A percentile compares a stretch with the other conserved stretches of the same genome.
phyloP scores from a whole-genome alignment of 352 stramenopile species.

The Nothophytophthora sp. region DNA sequence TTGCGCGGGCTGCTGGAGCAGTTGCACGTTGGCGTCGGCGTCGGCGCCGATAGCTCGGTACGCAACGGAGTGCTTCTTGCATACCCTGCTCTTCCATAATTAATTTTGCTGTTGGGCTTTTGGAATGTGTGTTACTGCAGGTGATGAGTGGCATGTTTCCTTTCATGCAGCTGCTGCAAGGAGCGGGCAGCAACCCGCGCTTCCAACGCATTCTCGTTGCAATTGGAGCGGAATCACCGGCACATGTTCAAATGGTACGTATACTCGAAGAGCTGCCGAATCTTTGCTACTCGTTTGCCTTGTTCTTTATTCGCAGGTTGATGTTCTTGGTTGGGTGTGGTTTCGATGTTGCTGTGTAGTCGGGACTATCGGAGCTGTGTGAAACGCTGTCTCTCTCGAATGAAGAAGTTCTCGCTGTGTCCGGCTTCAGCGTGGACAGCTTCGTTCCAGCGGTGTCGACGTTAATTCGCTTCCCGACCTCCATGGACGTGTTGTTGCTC shows the following conservation, averaged over 20 bases:
- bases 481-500: slow-evolving; percentile 68
- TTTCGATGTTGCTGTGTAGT: slow-evolving; percentile 9
- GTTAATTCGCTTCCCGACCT: slow-evolving; percentile 42
- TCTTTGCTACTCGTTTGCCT: no score
- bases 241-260: slow-evolving; percentile 41
- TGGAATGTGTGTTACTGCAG: no score
- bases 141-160: slow-evolving; percentile 47
- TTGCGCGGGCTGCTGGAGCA: slow-evolving; percentile 42
- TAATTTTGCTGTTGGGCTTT: not conserved
- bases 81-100: not conserved
- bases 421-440: slow-evolving; percentile 59
- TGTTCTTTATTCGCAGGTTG: no score
- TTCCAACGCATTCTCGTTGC: slow-evolving; percentile 51
- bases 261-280: slow-evolving; percentile 1
- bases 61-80: not conserved
- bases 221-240: slow-evolving; percentile 31
- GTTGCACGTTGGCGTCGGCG: slow-evolving; percentile 10
- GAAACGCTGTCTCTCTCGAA: slow-evolving; percentile 74
- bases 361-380: slow-evolving; percentile 56
- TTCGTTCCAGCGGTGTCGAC: slow-evolving; percentile 50
- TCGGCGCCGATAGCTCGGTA: slow-evolving; percentile 4
- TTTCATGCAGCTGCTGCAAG: slow-evolving; percentile 55
- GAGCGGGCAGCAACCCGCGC: slow-evolving; percentile 22
- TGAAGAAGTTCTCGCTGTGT: slow-evolving; percentile 66
- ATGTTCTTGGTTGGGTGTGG: not conserved